These are phyloP conservation scores for Penicillium sp. DNA, from an alignment of 2,329 filamentous ascomycete species.

Conservation along the genomic window DNA sequence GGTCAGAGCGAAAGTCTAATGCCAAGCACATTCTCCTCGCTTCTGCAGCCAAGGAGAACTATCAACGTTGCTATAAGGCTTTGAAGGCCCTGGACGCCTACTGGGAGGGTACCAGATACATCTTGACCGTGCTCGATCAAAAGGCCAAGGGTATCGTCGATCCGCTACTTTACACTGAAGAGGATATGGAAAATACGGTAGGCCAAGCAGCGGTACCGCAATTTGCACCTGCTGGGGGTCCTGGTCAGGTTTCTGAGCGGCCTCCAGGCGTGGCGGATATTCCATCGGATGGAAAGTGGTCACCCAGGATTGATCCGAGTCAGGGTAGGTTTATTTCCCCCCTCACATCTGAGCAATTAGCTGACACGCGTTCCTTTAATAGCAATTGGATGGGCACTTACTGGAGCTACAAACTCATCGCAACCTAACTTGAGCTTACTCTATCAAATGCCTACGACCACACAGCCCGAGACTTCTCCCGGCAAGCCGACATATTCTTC, in stretches of 20 bases:
- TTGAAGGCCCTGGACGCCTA: constrained; percentile 77
- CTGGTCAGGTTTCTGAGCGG: constrained; percentile 23
- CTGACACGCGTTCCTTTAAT: constrained; percentile 39
- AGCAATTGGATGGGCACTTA: constrained; percentile 82
- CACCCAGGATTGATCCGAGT: constrained; percentile 50
- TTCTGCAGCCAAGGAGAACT: constrained; percentile 80
- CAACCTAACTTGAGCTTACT: constrained; percentile 80
- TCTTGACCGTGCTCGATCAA: constrained; percentile 80
- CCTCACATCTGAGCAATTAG: not conserved
- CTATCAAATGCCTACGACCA: constrained; percentile 60
- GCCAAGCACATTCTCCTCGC: constrained; percentile 72
- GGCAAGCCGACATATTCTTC: constrained; percentile 31
- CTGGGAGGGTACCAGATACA: constrained; percentile 85
- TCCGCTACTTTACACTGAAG: constrained; percentile 61
- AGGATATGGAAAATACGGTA: constrained; percentile 73
- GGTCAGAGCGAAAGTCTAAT: constrained; percentile 34
- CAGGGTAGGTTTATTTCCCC: constrained; percentile 44
- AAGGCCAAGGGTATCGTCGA: constrained; percentile 85
- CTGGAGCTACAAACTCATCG: constrained; percentile 80
- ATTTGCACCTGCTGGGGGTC: constrained; percentile 48
- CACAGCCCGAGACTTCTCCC: constrained; percentile 22
- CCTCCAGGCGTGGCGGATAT: constrained; percentile 25
- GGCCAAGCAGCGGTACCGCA: constrained; percentile 54
- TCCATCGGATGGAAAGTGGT: constrained; percentile 35
- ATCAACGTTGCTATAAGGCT: constrained; percentile 81